Evolutionary conservation across 371 early-diverging fungal species (phyloP), one percentile per base, ranked within the genome.

Genomic region (Haplosporangium sp.): DNA sequence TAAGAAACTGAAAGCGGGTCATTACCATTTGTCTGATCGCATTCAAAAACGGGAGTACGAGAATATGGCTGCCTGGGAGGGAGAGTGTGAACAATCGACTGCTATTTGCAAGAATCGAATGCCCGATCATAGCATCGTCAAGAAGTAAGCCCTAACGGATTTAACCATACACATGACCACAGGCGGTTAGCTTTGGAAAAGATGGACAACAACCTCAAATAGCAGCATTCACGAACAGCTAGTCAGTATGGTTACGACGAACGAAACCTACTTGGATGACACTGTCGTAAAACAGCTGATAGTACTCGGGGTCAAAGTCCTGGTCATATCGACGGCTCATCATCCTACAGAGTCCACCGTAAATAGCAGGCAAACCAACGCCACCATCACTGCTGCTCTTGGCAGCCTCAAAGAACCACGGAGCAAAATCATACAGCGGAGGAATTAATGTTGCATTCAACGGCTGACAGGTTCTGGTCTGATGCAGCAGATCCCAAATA

Each of bases 261-360:
- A 36, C 6, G 13, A 21, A 2, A 9, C 48, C 12, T 66, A 89
- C 91, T 83, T 88, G 88, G 8, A 90, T 68, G 10, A 94, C 59
- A 8, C 86, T 67, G 57, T 83, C 82, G 69, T 93, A 95, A 73
- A 94, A 94, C 59, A 91, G 86, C 0, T 87, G 73, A 69, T 89
- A 89, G 56, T 86, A 88, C 14, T 83, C 82, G 5, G 82, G 74
- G 16, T 89, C 81, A 8, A 90, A 80, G 5, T 75, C 67, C 65
- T 91, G 91, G 55, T 94, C 92, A 40, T 90, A 88, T 20, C 89
- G 76, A 21, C 87, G 88, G 41, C 87, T 88, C 88, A 95, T 91
- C 55, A 93, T 82, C n/a, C 90, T 82, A 68, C 94, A 94, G 10
- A 95, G 74, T 56, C 87, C 86, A 0, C 91, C 91, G 76, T 85